Base-by-base conservation (phyloP, 1,284 basidiomycete species). In the Porogramme epimiltina region DNA sequence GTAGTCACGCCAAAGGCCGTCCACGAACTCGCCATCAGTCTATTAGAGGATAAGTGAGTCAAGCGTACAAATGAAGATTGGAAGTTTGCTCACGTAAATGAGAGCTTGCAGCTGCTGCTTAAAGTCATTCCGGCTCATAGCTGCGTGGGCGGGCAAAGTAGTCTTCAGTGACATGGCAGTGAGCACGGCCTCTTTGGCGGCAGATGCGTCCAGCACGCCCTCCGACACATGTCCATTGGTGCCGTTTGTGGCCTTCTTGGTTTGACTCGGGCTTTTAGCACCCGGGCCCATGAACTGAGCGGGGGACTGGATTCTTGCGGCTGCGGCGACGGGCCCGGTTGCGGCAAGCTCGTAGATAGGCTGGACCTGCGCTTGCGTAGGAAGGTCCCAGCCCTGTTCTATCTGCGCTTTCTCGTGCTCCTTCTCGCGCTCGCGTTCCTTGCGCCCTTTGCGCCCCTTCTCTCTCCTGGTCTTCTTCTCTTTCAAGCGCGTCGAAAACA, bases 21-120 rank as follows among this genome's bases (percentile, higher is more conserved):
- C 62, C n/a, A 62, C 62, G 47, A 63, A 63, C 20, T 45, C 40
- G 9, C 50, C 18, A 34, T 63, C 55, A n/a, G 51, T 62, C 62
- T 63, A 47, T n/a, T 11, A 9, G 28, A 16, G 18, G 19, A 9
- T 31, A 37, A 3, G 24, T 48, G 24, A 48, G 45, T 9, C 18
- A 8, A 31, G 13, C 13, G 28, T 31, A 8, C 13, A 31, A 6
- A 31, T 6, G 13, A 31, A 31, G 28, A 13, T 8, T 8, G 8
- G 28, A 31, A 15, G 22, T 8, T 23, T 28, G 38, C 85, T 64
- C 51, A 91, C 87, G 66, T 89, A 83, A 51, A 91, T 80, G 60
- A 91, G 72, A 23, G 78, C 81, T 61, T 89, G 67, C 47, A 91
- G 70, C 64, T 89, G 82, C 47, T 75, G 72, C 28, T 89, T 76